phyloP scores from a whole-genome alignment of 495 filamentous ascomycete genomes.

The Barbatosphaeria neglecta region DNA sequence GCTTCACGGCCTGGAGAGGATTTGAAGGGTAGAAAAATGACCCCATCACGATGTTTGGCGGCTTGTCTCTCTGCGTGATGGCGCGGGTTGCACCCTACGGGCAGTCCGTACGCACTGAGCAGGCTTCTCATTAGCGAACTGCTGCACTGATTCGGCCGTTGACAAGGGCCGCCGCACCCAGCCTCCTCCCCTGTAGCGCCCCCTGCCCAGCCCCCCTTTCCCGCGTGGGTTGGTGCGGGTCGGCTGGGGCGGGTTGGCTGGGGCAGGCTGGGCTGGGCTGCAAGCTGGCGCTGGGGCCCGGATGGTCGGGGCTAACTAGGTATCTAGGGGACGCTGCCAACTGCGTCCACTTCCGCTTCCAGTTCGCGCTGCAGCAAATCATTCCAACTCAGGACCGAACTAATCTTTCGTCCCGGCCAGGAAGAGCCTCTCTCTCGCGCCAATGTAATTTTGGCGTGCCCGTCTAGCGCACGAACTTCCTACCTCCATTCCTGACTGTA shows the following conservation, averaged over 20 bases:
- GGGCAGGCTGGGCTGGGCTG: neutral
- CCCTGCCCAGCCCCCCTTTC: neutral
- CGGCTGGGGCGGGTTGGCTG: neutral
- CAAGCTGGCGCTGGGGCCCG: neutral
- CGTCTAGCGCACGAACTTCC: too few relatives aligned
- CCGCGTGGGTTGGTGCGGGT: neutral
- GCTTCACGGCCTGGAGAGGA: too few relatives aligned
- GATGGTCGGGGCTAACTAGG: neutral
- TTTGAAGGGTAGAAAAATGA: too few relatives aligned
- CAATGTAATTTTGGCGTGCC: neutral
- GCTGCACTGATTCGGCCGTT: too few relatives aligned
- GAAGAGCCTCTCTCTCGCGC: neutral
- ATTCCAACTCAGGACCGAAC: too few relatives aligned
- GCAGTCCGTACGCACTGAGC: too few relatives aligned
- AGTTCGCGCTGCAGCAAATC: neutral
- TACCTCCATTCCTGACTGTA: neutral
- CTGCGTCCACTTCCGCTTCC: neutral
- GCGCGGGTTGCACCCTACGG: too few relatives aligned
- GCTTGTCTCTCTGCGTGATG: too few relatives aligned
- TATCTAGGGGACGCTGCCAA: neutral
- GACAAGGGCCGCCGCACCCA: neutral
- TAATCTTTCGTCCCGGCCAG: neutral
- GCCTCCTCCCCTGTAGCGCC: neutral
- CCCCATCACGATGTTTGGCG: too few relatives aligned
- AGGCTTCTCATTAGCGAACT: too few relatives aligned